phyloP scores from a whole-genome alignment of 139 green algal species.

The Raphidocelis subcapitata region DNA sequence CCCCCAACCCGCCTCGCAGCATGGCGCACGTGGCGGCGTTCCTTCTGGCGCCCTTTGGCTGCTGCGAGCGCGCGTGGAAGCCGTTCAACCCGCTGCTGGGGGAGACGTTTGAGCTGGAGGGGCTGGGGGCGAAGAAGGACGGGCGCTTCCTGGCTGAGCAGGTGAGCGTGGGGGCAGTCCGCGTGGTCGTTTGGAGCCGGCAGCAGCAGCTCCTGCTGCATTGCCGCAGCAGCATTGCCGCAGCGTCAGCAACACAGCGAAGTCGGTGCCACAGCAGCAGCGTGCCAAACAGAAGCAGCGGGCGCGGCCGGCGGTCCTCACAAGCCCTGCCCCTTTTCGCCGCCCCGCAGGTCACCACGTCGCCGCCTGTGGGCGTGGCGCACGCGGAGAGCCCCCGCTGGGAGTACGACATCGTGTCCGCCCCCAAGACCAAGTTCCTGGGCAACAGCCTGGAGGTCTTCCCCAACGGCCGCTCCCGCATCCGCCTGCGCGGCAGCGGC shows the following conservation, averaged over 20 bases:
- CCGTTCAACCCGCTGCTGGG: constrained; percentile 99
- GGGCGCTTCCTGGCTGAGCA: constrained; percentile 91
- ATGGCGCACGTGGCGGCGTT: constrained; percentile 86
- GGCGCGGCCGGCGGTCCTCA: too few relatives aligned
- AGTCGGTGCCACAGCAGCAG: too few relatives aligned
- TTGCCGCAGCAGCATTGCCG: too few relatives aligned
- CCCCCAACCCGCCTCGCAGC: constrained; percentile 50
- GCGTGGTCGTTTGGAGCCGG: too few relatives aligned
- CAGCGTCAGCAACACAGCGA: too few relatives aligned
- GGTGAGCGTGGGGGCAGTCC: constrained; percentile 43
- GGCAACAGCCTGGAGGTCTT: constrained; percentile 97
- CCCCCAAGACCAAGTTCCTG: constrained; percentile 95
- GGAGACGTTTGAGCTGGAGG: constrained; percentile 93
- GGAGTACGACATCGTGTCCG: constrained; percentile 92
- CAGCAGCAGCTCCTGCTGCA: too few relatives aligned
- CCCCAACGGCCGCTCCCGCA: constrained; percentile 83
- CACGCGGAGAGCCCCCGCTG: constrained; percentile 89
- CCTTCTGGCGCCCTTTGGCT: constrained; percentile 86
- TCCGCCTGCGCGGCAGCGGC: constrained; percentile 71
- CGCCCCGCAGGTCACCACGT: constrained; percentile 82
- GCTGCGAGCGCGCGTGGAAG: constrained; percentile 93
- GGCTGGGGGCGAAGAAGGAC: constrained; percentile 25
- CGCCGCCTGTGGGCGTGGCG: constrained; percentile 87
- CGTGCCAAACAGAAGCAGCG: too few relatives aligned
- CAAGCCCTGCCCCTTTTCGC: too few relatives aligned